Evolutionary conservation across 2,329 filamentous ascomycete species (phyloP), one percentile per base, ranked within the genome.

Genomic region (Dryadomyces quercivorus): DNA sequence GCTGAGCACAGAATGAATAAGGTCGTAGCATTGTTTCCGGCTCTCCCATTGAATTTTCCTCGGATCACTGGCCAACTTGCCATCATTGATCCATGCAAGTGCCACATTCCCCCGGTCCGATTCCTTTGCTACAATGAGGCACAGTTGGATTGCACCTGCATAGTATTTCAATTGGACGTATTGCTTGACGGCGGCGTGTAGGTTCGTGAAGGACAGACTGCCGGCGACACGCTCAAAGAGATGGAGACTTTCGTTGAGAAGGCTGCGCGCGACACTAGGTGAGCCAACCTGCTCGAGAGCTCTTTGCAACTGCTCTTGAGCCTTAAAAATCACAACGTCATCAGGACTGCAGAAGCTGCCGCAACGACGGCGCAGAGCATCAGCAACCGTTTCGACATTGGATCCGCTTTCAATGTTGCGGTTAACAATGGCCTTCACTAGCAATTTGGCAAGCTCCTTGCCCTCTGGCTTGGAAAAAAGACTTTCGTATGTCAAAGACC

Each of bases 401-500:
- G 91, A 92, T 10, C 94, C 93, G 63, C 89, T 95, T 56, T 92
- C 87, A 62, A 98, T 98, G 67, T 95, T 98, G 63, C 91, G 84
- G 67, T 97, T 97, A 54, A 98, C 93, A 63, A 98, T 97, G 0
- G 92, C 90, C 68, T 97, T 98, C 55, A 98, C 93, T 1, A 98
- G 76, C 54, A 95, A 80, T 68, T 95, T 96, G 2, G 92, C 94
- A 22, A 97, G 79, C 12, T 95, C 89, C 62, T 89, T 89, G 36
- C 93, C 93, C 18, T 82, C 77, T 6, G 77, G 70, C 45, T 85
- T 82, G 4, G 88, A 87, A 67, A 98, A 97, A 0, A 98, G 80
- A 48, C 81, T 80, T 66, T 97, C 89, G 64, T 88, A 98, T 0
- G 89, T 96, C 53, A 98, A 76, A 40, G 84, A 79, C 56, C 81